Conservation (phyloP, 2,329 filamentous ascomycete genomes). For the Trichoderma cornu-damae region DNA sequence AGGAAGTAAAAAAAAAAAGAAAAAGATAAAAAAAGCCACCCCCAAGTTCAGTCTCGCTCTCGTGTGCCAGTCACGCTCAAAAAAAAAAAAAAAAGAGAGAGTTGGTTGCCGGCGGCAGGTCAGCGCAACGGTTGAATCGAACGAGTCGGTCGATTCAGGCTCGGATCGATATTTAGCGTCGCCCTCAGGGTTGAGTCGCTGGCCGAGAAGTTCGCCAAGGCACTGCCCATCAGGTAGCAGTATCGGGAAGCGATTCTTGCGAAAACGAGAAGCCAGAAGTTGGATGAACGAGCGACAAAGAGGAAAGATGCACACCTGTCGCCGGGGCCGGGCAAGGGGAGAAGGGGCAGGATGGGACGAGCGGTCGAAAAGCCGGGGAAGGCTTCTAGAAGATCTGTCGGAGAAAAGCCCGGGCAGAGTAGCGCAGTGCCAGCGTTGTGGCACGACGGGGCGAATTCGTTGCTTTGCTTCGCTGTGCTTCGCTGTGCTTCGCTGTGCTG, state of each 20-base stretch:
- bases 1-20: not conserved
- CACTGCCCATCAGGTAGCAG: slow-evolving; percentile 11
- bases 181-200: slow-evolving; percentile 13
- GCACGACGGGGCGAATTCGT: too few relatives aligned
- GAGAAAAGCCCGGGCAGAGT: slow-evolving; percentile 18
- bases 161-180: slow-evolving; percentile 10
- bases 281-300: slow-evolving; percentile 13
- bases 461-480: too few relatives aligned
- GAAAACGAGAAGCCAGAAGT: slow-evolving; percentile 9
- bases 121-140: not conserved
- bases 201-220: slow-evolving; percentile 8
- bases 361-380: slow-evolving; percentile 19
- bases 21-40: not conserved
- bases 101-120: not conserved
- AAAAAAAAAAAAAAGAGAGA: too few relatives aligned
- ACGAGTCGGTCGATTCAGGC: not conserved
- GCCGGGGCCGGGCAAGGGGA: slow-evolving; percentile 19
- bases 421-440: slow-evolving; percentile 1
- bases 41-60: not conserved
- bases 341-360: slow-evolving; percentile 10
- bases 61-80: slow-evolving; percentile 7
- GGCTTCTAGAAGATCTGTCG: slow-evolving; percentile 23
- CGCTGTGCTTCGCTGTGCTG: too few relatives aligned
- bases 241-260: not conserved
- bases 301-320: slow-evolving; percentile 13